phyloP scores from a whole-genome alignment of 768 basidiomycete genomes.

The Auricularia cornea region DNA sequence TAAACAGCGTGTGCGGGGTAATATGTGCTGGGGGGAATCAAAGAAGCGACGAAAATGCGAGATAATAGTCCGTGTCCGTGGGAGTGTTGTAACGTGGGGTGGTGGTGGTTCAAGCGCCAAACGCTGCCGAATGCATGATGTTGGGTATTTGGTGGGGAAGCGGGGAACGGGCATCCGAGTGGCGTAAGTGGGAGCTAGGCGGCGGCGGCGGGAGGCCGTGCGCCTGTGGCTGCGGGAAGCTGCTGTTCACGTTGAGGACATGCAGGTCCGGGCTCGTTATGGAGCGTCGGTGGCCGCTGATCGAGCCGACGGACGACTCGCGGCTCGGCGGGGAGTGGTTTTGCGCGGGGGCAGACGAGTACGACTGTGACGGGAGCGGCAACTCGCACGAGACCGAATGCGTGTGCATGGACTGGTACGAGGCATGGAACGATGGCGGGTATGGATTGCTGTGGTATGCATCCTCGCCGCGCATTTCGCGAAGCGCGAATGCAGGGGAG shows the following conservation, averaged over 20 bases:
- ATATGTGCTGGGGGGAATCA: background rate
- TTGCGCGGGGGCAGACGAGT: background rate
- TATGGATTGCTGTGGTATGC: background rate
- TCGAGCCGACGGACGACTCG: background rate
- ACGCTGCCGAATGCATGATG: background rate
- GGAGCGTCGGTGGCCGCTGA: background rate
- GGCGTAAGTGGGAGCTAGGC: background rate
- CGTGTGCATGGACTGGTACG: background rate
- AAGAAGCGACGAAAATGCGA: background rate
- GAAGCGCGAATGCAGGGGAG: background rate
- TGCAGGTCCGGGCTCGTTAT: background rate
- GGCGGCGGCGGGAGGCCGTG: background rate
- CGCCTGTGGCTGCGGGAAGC: background rate
- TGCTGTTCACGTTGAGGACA: background rate
- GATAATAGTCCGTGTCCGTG: background rate
- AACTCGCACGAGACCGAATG: background rate
- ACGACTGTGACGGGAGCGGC: background rate
- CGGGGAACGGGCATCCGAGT: background rate
- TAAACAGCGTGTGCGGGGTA: background rate
- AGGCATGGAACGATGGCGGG: background rate
- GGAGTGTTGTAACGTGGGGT: background rate
- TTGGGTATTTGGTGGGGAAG: background rate
- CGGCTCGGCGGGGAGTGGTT: background rate
- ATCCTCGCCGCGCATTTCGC: background rate
- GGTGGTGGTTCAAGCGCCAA: background rate